These are phyloP conservation scores for Leucogyrophana mollusca DNA, from an alignment of 768 basidiomycete species.

Conservation along the genomic window DNA sequence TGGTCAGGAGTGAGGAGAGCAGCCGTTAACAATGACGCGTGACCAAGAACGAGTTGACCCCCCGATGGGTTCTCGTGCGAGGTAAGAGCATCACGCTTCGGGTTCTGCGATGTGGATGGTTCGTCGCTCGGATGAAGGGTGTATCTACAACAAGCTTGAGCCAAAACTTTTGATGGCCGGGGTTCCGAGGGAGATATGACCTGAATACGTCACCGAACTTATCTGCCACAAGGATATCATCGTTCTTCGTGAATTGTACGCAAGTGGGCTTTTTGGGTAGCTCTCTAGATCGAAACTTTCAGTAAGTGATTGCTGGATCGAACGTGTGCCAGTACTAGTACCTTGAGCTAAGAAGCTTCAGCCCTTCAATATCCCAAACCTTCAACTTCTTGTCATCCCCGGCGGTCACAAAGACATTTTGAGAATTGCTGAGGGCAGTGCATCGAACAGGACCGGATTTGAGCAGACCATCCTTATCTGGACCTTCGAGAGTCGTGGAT, in stretches of 20 bases:
- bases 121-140: constrained; percentile 39
- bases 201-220: constrained; percentile 95
- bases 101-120: constrained; percentile 22
- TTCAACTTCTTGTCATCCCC: constrained; percentile 83
- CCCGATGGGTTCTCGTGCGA: constrained; percentile 72
- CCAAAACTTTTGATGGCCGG: neutral
- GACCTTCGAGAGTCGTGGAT: constrained; percentile 32
- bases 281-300: constrained; percentile 45
- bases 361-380: constrained; percentile 63
- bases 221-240: constrained; percentile 79
- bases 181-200: constrained; percentile 31
- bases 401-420: constrained; percentile 53
- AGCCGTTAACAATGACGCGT: constrained; percentile 80
- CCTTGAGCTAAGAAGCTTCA: constrained; percentile 64
- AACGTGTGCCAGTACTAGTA: constrained; percentile 26
- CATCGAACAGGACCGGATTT: constrained; percentile 61
- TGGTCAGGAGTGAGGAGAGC: constrained; percentile 69
- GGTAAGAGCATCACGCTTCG: constrained; percentile 30
- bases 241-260: constrained; percentile 59
- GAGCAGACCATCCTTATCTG: constrained; percentile 30
- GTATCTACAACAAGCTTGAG: constrained; percentile 44
- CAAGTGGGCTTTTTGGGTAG: constrained; percentile 82
- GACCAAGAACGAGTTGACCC: constrained; percentile 77
- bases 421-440: constrained; percentile 46
- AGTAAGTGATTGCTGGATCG: neutral